phyloP scores from a whole-genome alignment of 257 asterid genomes.

The Nicotiana paniculata region DNA sequence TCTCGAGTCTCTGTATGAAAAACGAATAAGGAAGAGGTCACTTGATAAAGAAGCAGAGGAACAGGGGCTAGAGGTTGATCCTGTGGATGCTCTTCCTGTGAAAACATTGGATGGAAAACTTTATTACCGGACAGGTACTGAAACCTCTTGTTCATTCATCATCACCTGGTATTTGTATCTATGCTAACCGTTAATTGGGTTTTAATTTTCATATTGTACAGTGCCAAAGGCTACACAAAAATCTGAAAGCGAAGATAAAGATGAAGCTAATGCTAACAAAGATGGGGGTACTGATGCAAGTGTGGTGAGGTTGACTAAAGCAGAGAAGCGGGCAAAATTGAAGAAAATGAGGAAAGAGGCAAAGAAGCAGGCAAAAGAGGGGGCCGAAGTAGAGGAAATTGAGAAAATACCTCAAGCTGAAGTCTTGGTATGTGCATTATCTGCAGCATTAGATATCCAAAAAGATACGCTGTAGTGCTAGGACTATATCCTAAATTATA shows the following conservation, averaged over 20 bases:
- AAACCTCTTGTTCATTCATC: background rate
- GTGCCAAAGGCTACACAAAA: conserved; percentile 42
- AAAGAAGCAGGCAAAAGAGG: conserved; percentile 62
- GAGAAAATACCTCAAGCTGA: conserved; percentile 62
- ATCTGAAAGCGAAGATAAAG: conserved; percentile 42
- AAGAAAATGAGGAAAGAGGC: conserved; percentile 85
- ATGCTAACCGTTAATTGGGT: background rate
- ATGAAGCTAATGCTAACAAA: conserved; percentile 23
- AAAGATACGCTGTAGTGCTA: background rate
- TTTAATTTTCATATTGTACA: conserved; percentile 13
- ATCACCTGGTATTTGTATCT: background rate
- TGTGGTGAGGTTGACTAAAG: conserved; percentile 49
- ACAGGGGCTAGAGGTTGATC: conserved; percentile 62
- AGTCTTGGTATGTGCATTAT: conserved; percentile 50
- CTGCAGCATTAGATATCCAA: background rate
- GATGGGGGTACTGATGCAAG: conserved; percentile 25
- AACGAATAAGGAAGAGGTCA: conserved; percentile 44
- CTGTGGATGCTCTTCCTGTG: conserved; percentile 88
- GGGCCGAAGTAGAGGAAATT: conserved; percentile 35
- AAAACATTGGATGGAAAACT: conserved; percentile 67
- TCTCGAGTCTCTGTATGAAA: conserved; percentile 66
- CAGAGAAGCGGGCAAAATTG: conserved; percentile 66
- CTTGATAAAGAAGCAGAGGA: conserved; percentile 43
- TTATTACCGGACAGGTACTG: conserved; percentile 53
- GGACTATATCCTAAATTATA: background rate